Evolutionary conservation across 2,329 filamentous ascomycete genomes (phyloP).

Genomic region (Trichoderma harzianum): DNA sequence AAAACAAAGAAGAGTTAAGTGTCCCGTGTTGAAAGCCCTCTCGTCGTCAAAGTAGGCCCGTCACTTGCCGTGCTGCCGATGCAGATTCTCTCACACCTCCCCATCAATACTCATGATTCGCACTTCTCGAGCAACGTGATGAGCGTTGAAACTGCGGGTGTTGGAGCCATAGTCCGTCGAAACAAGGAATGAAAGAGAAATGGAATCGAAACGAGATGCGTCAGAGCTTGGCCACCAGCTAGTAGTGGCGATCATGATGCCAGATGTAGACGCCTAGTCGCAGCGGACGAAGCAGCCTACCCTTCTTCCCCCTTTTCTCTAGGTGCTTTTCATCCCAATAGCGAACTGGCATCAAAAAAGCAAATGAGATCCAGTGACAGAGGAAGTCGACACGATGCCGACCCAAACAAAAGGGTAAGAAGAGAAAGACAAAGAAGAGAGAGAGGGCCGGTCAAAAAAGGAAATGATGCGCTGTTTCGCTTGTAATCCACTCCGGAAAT

Average conservation of each 20-base stretch:
- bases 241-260: background rate
- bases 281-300: background rate
- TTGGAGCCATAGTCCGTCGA: background rate
- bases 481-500: background rate
- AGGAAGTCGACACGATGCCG: background rate
- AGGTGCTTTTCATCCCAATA: background rate
- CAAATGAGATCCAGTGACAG: background rate
- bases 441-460: background rate
- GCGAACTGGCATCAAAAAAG: background rate
- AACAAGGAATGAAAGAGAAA: background rate
- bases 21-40: background rate
- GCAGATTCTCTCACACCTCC: background rate
- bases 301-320: background rate
- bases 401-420: background rate
- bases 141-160: background rate
- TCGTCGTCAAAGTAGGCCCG: background rate
- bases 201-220: background rate
- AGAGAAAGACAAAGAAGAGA: background rate
- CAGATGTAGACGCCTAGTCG: background rate
- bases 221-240: background rate
- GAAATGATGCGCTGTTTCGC: background rate
- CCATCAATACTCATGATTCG: background rate
- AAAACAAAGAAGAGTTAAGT: slow-evolving; percentile 16
- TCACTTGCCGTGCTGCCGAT: background rate
- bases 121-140: background rate